phyloP scores from a whole-genome alignment of 2,329 filamentous ascomycete genomes.

The Ophioceras dolichostomum region DNA sequence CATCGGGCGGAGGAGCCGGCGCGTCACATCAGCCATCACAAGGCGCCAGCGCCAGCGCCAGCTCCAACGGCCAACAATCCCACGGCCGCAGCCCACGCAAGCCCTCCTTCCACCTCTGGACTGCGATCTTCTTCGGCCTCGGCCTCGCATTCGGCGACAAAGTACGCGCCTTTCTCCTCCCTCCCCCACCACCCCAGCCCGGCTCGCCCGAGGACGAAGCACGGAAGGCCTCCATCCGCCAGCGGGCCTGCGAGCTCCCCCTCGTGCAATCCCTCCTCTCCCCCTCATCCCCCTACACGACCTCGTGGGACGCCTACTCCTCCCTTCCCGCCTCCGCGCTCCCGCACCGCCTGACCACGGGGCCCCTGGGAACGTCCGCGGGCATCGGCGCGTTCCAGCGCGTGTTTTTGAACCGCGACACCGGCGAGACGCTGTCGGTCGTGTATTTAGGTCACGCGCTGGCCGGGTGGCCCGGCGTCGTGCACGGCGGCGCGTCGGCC shows the following conservation, averaged over 20 bases:
- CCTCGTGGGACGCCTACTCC: slow-evolving; percentile 1
- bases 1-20: too few relatives aligned
- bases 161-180: not conserved
- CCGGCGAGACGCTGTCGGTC: slow-evolving; percentile 48
- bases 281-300: too few relatives aligned
- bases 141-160: slow-evolving; percentile 1
- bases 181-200: not conserved
- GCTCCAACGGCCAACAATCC: slow-evolving; percentile 2
- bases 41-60: not conserved
- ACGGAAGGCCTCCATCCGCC: not conserved
- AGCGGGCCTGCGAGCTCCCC: slow-evolving; percentile 1
- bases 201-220: slow-evolving; percentile 4
- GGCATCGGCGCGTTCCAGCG: slow-evolving; percentile 42
- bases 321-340: slow-evolving; percentile 2
- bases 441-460: slow-evolving; percentile 55
- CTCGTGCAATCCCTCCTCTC: slow-evolving; percentile 7
- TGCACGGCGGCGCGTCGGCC: slow-evolving; percentile 59
- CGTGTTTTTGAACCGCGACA: slow-evolving; percentile 48
- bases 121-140: slow-evolving; percentile 4
- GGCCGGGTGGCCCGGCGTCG: slow-evolving; percentile 58
- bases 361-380: slow-evolving; percentile 25
- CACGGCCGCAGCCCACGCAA: slow-evolving; percentile 2
- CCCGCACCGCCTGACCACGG: slow-evolving; percentile 23
- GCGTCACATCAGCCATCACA: too few relatives aligned
- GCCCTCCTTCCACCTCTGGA: slow-evolving; percentile 15